Percentiles rank a stretch among this genome's conserved stretches.
phyloP scores from a whole-genome alignment of 495 filamentous ascomycete species.

The Lineolata rhizophorae region DNA sequence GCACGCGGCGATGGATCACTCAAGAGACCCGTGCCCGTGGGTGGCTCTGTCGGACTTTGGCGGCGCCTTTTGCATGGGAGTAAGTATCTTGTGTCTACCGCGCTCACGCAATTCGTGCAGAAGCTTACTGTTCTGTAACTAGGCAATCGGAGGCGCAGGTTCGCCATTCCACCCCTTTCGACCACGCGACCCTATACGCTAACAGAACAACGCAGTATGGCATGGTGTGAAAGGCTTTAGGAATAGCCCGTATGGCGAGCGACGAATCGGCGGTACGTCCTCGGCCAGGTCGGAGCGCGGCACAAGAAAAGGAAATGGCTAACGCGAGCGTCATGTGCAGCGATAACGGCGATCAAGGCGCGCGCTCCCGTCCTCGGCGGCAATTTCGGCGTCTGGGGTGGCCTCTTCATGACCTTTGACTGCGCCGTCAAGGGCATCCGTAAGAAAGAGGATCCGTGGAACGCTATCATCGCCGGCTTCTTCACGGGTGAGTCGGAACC shows the following conservation, averaged over 20 bases:
- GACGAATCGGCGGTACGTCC: constrained; percentile 53
- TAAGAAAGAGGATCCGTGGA: constrained; percentile 94
- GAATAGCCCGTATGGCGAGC: constrained; percentile 67
- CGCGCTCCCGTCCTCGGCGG: constrained; percentile 87
- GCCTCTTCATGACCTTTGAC: constrained; percentile 82
- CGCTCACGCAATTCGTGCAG: too few relatives aligned
- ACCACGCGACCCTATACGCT: not conserved
- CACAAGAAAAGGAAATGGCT: too few relatives aligned
- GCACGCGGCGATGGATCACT: constrained; percentile 42
- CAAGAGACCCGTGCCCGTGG: constrained; percentile 85
- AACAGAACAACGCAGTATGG: constrained; percentile 44
- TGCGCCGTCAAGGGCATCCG: constrained; percentile 66
- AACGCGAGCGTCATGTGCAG: too few relatives aligned
- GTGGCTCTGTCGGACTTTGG: constrained; percentile 92
- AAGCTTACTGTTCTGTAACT: too few relatives aligned
- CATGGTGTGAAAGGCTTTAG: constrained; percentile 94
- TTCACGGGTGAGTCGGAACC: too few relatives aligned
- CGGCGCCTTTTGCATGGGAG: constrained; percentile 93
- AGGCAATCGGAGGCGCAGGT: constrained; percentile 59
- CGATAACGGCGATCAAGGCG: constrained; percentile 91
- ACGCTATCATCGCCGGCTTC: constrained; percentile 90
- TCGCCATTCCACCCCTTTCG: not conserved
- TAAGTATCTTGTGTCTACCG: constrained; percentile 39
- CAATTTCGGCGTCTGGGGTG: constrained; percentile 96
- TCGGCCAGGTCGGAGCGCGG: too few relatives aligned